These are phyloP conservation scores for Fusarium lyarnte DNA, from an alignment of 2,329 filamentous ascomycete species.

Conservation along the genomic window DNA sequence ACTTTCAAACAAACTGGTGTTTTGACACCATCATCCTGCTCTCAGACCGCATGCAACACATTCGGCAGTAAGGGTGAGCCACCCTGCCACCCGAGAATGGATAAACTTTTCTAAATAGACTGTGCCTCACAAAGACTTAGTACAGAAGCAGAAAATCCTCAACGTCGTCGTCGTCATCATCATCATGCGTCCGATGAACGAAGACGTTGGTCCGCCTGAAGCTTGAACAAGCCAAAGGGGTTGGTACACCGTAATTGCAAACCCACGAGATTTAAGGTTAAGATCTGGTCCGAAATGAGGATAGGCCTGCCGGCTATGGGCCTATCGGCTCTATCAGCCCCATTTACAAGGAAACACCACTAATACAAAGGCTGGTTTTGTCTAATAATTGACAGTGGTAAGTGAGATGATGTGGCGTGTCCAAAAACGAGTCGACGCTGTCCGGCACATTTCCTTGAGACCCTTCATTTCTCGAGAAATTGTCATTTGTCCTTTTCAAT, in stretches of 20 bases:
- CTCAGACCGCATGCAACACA: slow-evolving; percentile 7
- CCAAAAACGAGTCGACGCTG: slow-evolving; percentile 2
- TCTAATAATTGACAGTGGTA: slow-evolving; percentile 7
- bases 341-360: background rate
- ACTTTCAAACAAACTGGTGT: slow-evolving; percentile 24
- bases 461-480: slow-evolving; percentile 27
- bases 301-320: slow-evolving; percentile 9
- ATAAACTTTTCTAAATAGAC: slow-evolving; percentile 1
- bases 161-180: background rate
- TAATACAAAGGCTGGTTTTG: background rate
- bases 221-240: background rate
- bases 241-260: slow-evolving; percentile 5
- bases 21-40: slow-evolving; percentile 15
- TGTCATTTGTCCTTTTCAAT: slow-evolving; percentile 31
- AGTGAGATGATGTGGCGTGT: background rate
- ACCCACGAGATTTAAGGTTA: slow-evolving; percentile 17
- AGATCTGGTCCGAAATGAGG: slow-evolving; percentile 19
- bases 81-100: slow-evolving; percentile 1
- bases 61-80: background rate
- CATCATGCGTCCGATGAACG: background rate
- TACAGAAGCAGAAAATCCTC: background rate
- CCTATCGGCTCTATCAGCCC: background rate
- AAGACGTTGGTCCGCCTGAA: slow-evolving; percentile 1
- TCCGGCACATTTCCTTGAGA: background rate
- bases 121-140: slow-evolving; percentile 2